These are phyloP conservation scores for Zasmidium citrigriseum DNA, from an alignment of 2,329 filamentous ascomycete genomes.

Conservation along the genomic window DNA sequence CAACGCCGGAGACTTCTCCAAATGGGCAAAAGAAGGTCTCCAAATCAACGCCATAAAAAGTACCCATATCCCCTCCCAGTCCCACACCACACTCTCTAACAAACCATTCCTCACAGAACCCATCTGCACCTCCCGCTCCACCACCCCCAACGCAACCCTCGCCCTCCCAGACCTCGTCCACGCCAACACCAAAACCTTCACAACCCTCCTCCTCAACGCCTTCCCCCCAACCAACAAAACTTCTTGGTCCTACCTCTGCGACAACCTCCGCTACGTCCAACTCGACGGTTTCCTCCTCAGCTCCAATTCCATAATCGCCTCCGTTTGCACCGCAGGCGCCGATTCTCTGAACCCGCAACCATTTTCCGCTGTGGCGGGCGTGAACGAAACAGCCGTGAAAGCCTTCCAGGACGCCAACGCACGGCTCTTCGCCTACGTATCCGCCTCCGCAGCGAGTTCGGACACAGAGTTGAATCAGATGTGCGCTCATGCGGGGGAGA, in stretches of 20 bases:
- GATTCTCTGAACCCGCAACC: constrained; percentile 9
- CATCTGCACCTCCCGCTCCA: constrained; percentile 21
- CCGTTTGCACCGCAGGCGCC: constrained; percentile 21
- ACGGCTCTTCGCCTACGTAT: constrained; percentile 24
- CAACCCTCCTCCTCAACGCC: constrained; percentile 24
- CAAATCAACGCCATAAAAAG: constrained; percentile 17
- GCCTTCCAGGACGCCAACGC: constrained; percentile 21
- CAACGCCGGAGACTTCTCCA: constrained; percentile 15
- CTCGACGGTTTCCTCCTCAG: constrained; percentile 27
- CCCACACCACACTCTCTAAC: neutral
- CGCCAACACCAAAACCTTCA: constrained; percentile 27
- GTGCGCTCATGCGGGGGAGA: constrained; percentile 16
- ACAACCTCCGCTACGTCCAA: constrained; percentile 24
- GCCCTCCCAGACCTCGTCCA: constrained; percentile 20
- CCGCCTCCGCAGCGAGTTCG: constrained; percentile 18
- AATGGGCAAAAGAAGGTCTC: constrained; percentile 26
- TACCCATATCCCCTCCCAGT: neutral
- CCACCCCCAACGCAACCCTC: constrained; percentile 19
- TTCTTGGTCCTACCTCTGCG: constrained; percentile 27
- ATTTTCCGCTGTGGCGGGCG: constrained; percentile 7
- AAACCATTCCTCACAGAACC: constrained; percentile 6
- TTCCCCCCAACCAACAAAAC: constrained; percentile 22
- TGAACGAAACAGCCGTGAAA: constrained; percentile 12
- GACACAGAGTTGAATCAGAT: constrained; percentile 11
- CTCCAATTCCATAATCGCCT: constrained; percentile 18